These are phyloP conservation scores for Auxenochlorella protothecoides DNA, from an alignment of 139 green algal genomes.

Conservation along the genomic window DNA sequence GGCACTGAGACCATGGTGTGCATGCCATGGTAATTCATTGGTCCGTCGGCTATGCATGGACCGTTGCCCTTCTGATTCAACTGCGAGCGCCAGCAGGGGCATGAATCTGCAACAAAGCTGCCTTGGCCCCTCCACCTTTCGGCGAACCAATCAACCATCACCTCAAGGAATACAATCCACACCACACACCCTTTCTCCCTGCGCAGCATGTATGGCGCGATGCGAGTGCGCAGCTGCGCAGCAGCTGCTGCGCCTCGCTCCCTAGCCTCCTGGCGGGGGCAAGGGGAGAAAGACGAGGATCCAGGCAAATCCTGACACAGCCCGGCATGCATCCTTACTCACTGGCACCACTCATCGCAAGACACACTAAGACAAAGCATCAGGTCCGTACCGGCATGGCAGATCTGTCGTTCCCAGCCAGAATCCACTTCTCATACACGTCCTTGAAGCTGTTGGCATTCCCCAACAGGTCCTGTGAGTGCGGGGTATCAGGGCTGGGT, in stretches of 20 bases:
- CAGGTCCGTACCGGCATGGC: slow-evolving; percentile 20
- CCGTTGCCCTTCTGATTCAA: too few species aligned
- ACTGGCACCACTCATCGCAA: not conserved
- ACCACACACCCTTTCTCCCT: too few species aligned
- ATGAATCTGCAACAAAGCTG: slow-evolving; percentile 15
- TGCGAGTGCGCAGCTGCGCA: slow-evolving; percentile 36
- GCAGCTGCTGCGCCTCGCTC: slow-evolving; percentile 42
- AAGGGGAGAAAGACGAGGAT: too few species aligned
- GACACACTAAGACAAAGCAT: not conserved
- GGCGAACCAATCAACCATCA: too few species aligned
- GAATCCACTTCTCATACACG: slow-evolving; percentile 43
- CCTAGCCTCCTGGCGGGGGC: slow-evolving; percentile 24
- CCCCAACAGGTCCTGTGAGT: slow-evolving; percentile 48
- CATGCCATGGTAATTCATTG: too few species aligned
- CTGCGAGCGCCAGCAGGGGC: too few species aligned
- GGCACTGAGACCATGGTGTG: too few species aligned
- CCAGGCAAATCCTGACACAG: too few species aligned
- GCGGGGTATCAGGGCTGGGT: not conserved
- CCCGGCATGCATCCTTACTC: too few species aligned
- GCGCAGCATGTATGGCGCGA: too few species aligned
- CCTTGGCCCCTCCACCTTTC: not conserved
- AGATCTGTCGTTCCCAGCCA: slow-evolving; percentile 38
- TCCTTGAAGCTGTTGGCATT: slow-evolving; percentile 42
- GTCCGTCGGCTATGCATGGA: too few species aligned
- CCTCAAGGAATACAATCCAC: too few species aligned